phyloP scores from a whole-genome alignment of 2,329 filamentous ascomycete species.

The Endoconidiophora laricicola region DNA sequence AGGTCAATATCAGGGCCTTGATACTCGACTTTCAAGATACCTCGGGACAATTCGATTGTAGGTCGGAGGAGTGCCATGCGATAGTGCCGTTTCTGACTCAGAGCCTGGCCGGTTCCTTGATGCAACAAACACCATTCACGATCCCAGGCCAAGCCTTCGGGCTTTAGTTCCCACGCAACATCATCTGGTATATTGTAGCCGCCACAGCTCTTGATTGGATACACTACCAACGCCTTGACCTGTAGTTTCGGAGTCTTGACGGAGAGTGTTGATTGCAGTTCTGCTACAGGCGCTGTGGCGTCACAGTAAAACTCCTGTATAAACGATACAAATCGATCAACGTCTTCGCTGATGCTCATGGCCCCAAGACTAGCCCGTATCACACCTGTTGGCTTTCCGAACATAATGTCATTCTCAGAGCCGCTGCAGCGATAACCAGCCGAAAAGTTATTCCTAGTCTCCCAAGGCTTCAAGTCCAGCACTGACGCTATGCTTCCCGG shows the following conservation, averaged over 20 bases:
- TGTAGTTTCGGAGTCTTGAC: slow-evolving; percentile 1
- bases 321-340: slow-evolving; percentile 55
- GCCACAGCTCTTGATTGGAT: slow-evolving; percentile 88
- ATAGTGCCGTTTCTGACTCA: slow-evolving; percentile 80
- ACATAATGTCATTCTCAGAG: slow-evolving; percentile 57
- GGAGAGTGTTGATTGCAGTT: not conserved
- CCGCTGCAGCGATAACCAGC: slow-evolving; percentile 71
- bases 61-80: slow-evolving; percentile 75
- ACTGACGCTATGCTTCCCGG: slow-evolving; percentile 67
- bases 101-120: slow-evolving; percentile 61
- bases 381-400: slow-evolving; percentile 74
- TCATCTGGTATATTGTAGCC: slow-evolving; percentile 53
- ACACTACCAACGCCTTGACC: slow-evolving; percentile 56
- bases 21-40: slow-evolving; percentile 46
- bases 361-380: slow-evolving; percentile 75
- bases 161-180: slow-evolving; percentile 55
- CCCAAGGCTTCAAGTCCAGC: slow-evolving; percentile 59
- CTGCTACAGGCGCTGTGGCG: not conserved
- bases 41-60: slow-evolving; percentile 49
- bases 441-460: slow-evolving; percentile 72
- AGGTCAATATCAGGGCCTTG: slow-evolving; percentile 19
- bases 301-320: slow-evolving; percentile 38
- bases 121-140: slow-evolving; percentile 93
- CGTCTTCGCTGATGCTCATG: slow-evolving; percentile 67
- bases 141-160: slow-evolving; percentile 83